Evolutionary conservation across 331 rosid species (phyloP).

Genomic region (Quercus lobata): DNA sequence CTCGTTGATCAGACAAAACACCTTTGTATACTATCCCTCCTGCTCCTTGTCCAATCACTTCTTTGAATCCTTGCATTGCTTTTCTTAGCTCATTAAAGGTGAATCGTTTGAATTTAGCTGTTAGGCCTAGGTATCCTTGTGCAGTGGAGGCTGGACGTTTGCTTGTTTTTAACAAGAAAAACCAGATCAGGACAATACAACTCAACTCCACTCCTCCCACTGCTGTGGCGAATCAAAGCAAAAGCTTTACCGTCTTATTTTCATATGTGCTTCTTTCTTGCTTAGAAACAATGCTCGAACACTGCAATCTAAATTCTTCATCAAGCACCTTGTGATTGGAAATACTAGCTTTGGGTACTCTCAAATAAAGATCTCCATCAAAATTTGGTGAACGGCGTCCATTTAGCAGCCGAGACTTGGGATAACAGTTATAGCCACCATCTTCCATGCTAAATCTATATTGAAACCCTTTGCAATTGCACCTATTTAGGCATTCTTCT

Average conservation of each 20-base stretch:
- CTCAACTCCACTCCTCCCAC: conserved; percentile 42
- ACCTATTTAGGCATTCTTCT: conserved; percentile 22
- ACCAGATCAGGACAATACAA: conserved; percentile 19
- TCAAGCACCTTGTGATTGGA: too few species aligned
- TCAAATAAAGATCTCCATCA: conserved; percentile 37
- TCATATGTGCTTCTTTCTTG: too few species aligned
- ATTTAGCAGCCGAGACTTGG: conserved; percentile 37
- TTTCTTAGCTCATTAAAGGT: conserved; percentile 30
- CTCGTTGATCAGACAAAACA: conserved; percentile 12
- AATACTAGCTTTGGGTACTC: background rate
- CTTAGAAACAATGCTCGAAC: too few species aligned
- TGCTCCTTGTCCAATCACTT: conserved; percentile 39
- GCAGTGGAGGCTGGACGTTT: too few species aligned
- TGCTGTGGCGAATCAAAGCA: conserved; percentile 44
- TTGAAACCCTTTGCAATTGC: conserved; percentile 50
- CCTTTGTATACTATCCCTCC: conserved; percentile 43
- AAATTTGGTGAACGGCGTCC: conserved; percentile 39
- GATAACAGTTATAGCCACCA: conserved; percentile 30
- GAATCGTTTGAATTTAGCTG: conserved; percentile 1
- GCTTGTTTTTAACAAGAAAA: too few species aligned
- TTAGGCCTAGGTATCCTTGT: too few species aligned
- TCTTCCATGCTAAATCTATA: background rate
- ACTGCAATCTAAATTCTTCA: too few species aligned
- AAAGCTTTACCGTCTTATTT: conserved; percentile 2
- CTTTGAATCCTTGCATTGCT: conserved; percentile 23